Evolutionary conservation across 2,329 filamentous ascomycete genomes (phyloP), one percentile per base, ranked within the genome.

Genomic region (Colletotrichum incanum): DNA sequence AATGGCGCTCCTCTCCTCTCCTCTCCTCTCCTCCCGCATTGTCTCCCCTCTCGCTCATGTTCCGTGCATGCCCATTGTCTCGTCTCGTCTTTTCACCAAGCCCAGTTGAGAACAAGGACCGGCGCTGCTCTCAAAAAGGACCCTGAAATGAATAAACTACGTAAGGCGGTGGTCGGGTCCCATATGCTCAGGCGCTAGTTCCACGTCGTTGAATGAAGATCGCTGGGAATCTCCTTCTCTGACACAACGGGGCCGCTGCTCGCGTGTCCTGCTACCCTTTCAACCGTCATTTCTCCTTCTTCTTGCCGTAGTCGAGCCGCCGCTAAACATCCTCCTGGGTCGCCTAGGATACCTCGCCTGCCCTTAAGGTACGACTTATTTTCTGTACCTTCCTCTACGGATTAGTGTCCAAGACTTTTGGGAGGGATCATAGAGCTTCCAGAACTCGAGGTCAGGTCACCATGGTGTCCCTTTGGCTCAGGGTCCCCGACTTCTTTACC

Each of bases 131-230:
- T 49, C 28, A 39, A 59, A 67, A 58, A 68, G 39, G 50, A 72
- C 69, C 69, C 69, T 72, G 69, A 64, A 68, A 72, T 72, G 58
- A 68, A 66, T 39, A 45, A 56, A 28, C 64, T 68, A 72, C 69
- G 65, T 68, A 62, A 59, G 62, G 62, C 58, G 34, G 34, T 61
- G 56, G 34, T 50, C 47, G 39, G 55, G 45, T 28, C 64, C 23
- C 18, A n/a, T 9, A 26, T 56, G 18, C 43, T 34, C 50, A 54
- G 28, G 28, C 68, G 68, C 64, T 71, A 67, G 31, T 41, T 54
- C 63, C 49, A 31, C 47, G 23, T 41, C 14, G 63, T 67, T 59
- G 62, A 47, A 67, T 71, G 47, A 62, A 71, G 55, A 61, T 71
- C 68, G 55, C 64, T 71, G 58, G 69, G 50, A 45, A 62, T 50